These are phyloP conservation scores for Senecio squalidus DNA, from an alignment of 140 eudicot genomes.

Conservation along the genomic window DNA sequence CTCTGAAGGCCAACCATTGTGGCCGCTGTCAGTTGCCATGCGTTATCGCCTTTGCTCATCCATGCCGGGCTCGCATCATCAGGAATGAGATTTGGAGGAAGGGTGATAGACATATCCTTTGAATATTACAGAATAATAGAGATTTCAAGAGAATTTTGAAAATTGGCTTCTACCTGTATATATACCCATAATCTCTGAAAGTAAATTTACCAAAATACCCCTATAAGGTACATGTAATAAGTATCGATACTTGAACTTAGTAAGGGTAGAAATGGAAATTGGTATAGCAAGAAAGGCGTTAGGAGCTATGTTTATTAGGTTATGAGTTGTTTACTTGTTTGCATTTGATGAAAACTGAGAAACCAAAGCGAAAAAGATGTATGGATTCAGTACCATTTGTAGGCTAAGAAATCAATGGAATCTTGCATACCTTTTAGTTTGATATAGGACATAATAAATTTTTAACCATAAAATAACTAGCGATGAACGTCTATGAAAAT, in stretches of 20 bases:
- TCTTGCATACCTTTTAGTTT: not conserved
- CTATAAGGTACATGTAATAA: not conserved
- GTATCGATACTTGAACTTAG: not conserved
- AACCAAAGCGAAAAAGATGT: constrained; percentile 24
- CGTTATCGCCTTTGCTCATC: constrained; percentile 74
- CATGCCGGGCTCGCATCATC: constrained; percentile 33
- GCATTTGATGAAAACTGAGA: constrained; percentile 29
- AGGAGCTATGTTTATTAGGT: constrained; percentile 21
- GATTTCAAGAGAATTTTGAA: not conserved
- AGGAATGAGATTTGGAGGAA: constrained; percentile 26
- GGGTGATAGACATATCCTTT: constrained; percentile 14
- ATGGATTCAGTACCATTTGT: constrained; percentile 10
- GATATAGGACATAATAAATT: no score
- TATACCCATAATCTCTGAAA: not conserved
- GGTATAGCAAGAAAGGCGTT: constrained; percentile 18
- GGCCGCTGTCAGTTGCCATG: constrained; percentile 81
- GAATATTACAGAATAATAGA: constrained; percentile 13
- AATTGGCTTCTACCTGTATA: not conserved
- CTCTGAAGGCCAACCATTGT: constrained; percentile 79
- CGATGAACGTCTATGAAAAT: no score
- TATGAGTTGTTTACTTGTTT: constrained; percentile 32
- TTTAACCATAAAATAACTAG: no score
- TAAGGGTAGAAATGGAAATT: constrained; percentile 20
- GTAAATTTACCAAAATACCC: constrained; percentile 12
- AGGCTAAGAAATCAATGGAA: constrained; percentile 37